Conservation (phyloP, 2,329 filamentous ascomycete genomes). For the Nothomitra cinnamomea region DNA sequence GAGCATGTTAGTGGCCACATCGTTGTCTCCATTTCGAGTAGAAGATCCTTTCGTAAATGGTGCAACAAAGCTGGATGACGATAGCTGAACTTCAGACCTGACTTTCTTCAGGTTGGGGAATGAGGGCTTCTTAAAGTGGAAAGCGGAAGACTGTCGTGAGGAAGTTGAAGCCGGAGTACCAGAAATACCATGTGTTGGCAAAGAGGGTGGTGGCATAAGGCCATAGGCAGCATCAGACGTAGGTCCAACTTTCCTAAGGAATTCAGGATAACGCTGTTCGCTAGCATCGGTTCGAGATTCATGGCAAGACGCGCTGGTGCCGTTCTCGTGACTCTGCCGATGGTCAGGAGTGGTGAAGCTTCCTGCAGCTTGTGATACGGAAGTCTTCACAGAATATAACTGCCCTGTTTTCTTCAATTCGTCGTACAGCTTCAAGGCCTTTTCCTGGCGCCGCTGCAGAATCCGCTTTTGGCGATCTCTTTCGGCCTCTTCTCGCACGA, state of each 20-base stretch:
- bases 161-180: neutral
- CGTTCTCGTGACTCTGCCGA: neutral
- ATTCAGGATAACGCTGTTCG: neutral
- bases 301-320: neutral
- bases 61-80: neutral
- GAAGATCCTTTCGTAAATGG: neutral
- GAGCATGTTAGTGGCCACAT: neutral
- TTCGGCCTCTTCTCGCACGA: neutral
- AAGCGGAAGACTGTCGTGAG: conserved; percentile 3
- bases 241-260: too few species aligned
- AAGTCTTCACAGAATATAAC: neutral
- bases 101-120: conserved; percentile 5
- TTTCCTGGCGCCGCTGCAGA: neutral
- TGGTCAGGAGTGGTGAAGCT: neutral
- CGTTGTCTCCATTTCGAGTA: neutral
- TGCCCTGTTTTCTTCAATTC: conserved; percentile 6
- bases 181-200: neutral
- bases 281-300: neutral
- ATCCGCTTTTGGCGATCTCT: neutral
- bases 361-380: neutral
- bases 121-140: conserved; percentile 6
- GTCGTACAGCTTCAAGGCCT: conserved; percentile 4
- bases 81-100: conserved; percentile 4
- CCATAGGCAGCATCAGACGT: neutral
- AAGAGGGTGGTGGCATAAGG: neutral